Evolutionary conservation across 179 eudicot genomes (phyloP).

Genomic region (Amaranthus tricolor): DNA sequence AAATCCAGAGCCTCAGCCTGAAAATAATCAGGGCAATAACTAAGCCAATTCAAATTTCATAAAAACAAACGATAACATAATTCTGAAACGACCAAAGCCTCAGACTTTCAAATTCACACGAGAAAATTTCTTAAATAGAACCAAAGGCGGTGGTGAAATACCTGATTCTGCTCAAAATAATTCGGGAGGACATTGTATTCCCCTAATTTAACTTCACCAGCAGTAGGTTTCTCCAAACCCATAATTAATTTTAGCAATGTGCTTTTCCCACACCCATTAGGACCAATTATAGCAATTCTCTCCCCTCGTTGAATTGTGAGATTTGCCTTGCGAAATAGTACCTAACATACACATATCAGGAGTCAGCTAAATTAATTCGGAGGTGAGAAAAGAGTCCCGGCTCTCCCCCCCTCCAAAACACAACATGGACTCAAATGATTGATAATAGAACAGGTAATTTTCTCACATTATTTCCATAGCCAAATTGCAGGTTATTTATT

Average conservation of each 20-base stretch:
- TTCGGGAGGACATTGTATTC: slow-evolving; percentile 93
- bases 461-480: slow-evolving; percentile 69
- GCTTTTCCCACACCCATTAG: slow-evolving; percentile 98
- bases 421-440: background rate
- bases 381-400: background rate
- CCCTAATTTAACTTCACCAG: slow-evolving; percentile 79
- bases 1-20: slow-evolving; percentile 96
- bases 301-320: slow-evolving; percentile 80
- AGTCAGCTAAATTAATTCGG: background rate
- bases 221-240: slow-evolving; percentile 70
- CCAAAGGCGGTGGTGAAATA: slow-evolving; percentile 9
- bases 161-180: slow-evolving; percentile 99
- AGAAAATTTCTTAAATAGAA: background rate
- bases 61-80: background rate
- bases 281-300: slow-evolving; percentile 92
- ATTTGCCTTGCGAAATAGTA: slow-evolving; percentile 69
- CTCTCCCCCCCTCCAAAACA: background rate
- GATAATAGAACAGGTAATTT: slow-evolving; percentile 10
- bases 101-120: background rate
- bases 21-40: background rate
- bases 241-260: slow-evolving; percentile 79
- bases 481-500: slow-evolving; percentile 69
- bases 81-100: background rate
- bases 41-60: background rate
- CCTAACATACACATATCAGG: slow-evolving; percentile 38